phyloP scores from a whole-genome alignment of 176 grass and related monocot species.

The Oryza officinalis region DNA sequence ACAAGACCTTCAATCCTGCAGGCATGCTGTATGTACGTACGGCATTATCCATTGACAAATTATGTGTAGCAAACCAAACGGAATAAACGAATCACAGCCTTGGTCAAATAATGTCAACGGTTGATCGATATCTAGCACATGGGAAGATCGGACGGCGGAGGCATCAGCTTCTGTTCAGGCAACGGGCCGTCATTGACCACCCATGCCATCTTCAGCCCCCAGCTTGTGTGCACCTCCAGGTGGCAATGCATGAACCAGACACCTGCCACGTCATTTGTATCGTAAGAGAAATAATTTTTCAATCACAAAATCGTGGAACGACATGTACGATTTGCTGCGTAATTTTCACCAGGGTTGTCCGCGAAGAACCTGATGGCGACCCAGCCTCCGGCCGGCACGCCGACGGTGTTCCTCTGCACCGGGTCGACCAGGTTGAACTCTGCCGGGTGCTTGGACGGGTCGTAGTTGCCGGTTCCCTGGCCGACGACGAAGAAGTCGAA shows the following conservation, averaged over 20 bases:
- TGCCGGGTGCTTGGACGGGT: constrained; percentile 34
- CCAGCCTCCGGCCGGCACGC: constrained; percentile 65
- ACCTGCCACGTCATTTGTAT: constrained; percentile 23
- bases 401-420: constrained; percentile 66
- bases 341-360: constrained; percentile 65
- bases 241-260: constrained; percentile 84
- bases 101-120: background rate
- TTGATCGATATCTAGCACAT: constrained; percentile 31
- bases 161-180: constrained; percentile 58
- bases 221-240: constrained; percentile 73
- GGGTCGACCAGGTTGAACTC: constrained; percentile 70
- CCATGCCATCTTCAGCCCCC: constrained; percentile 80
- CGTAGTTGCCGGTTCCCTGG: constrained; percentile 62
- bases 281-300: background rate
- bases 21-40: background rate
- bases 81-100: constrained; percentile 11
- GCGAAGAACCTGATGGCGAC: constrained; percentile 77
- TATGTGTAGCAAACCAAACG: background rate
- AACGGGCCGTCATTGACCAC: constrained; percentile 62
- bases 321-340: background rate
- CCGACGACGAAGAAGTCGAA: constrained; percentile 75
- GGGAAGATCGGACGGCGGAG: constrained; percentile 70
- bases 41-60: background rate
- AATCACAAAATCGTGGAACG: background rate
- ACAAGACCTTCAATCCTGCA: background rate